These are phyloP conservation scores for Diaporthe humulicola DNA, from an alignment of 2,329 filamentous ascomycete species.

Conservation along the genomic window DNA sequence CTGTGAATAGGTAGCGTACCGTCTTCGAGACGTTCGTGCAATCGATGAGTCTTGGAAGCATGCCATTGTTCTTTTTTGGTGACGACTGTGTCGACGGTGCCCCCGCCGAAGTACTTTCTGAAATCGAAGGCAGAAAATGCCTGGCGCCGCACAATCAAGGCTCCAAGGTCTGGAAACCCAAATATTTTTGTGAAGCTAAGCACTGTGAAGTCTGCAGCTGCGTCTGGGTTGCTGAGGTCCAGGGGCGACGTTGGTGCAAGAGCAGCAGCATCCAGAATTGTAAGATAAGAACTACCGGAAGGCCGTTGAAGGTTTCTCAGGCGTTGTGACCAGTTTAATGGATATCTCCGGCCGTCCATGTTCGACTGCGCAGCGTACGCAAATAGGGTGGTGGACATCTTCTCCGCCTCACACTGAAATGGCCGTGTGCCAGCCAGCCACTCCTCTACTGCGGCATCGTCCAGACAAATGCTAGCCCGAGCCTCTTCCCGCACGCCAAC, in stretches of 20 bases:
- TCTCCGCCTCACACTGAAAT: conserved; percentile 45
- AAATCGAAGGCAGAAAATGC: conserved; percentile 73
- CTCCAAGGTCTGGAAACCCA: conserved; percentile 92
- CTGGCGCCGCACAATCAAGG: conserved; percentile 82
- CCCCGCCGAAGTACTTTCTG: conserved; percentile 90
- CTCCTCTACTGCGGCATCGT: conserved; percentile 70
- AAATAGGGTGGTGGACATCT: conserved; percentile 64
- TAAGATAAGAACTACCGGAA: conserved; percentile 63
- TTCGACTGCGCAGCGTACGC: conserved; percentile 94
- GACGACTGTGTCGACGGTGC: conserved; percentile 92
- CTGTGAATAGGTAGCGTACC: conserved; percentile 92
- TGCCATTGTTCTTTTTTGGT: conserved; percentile 87
- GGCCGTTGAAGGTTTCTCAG: conserved; percentile 52
- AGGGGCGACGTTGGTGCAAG: conserved; percentile 82
- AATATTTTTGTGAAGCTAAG: conserved; percentile 98
- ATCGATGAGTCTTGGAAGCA: conserved; percentile 75
- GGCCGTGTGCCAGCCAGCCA: conserved; percentile 69
- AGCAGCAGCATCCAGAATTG: conserved; percentile 87
- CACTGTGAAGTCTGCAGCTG: conserved; percentile 85
- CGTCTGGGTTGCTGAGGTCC: conserved; percentile 72
- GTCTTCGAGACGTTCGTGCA: conserved; percentile 90
- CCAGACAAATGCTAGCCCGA: conserved; percentile 73
- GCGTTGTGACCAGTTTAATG: conserved; percentile 74
- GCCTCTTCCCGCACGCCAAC: conserved; percentile 85
- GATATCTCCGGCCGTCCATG: conserved; percentile 85